Percentiles rank a stretch among this genome's conserved stretches.
These are phyloP conservation scores for Curvularia verruculosa DNA, from an alignment of 2,329 filamentous ascomycete species.

Conservation along the genomic window DNA sequence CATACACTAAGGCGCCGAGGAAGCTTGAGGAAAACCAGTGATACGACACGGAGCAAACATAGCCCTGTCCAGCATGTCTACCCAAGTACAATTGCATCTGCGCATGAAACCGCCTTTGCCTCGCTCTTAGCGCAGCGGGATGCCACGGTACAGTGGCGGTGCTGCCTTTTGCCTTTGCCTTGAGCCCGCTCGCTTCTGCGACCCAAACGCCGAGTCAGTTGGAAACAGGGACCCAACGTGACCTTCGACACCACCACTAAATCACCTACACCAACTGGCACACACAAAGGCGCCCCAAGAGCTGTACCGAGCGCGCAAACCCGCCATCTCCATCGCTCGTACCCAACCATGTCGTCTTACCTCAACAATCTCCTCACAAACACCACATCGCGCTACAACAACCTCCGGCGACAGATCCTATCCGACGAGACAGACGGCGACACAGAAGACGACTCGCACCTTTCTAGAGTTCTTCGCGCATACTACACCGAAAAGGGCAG, in stretches of 20 bases:
- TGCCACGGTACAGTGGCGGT: slow-evolving; percentile 1
- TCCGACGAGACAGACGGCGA: slow-evolving; percentile 63
- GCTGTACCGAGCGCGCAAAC: not conserved
- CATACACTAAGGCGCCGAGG: not conserved
- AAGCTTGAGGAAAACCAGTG: no score
- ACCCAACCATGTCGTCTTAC: slow-evolving; percentile 66
- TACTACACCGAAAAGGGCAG: slow-evolving; percentile 92
- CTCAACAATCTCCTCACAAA: slow-evolving; percentile 72
- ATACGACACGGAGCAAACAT: not conserved
- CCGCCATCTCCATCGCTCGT: not conserved
- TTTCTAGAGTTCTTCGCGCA: slow-evolving; percentile 87
- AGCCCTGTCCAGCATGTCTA: not conserved
- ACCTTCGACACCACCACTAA: slow-evolving; percentile 8
- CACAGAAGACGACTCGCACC: slow-evolving; percentile 86
- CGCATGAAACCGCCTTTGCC: not conserved
- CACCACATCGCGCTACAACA: slow-evolving; percentile 63
- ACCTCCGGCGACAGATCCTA: slow-evolving; percentile 68
- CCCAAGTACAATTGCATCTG: not conserved
- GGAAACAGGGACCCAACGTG: slow-evolving; percentile 19
- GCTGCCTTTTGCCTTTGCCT: slow-evolving; percentile 1
- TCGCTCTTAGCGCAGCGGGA: not conserved
- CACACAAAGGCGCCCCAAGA: slow-evolving; percentile 4
- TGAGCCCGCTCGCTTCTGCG: slow-evolving; percentile 14
- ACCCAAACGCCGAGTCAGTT: slow-evolving; percentile 21
- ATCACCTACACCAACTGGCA: slow-evolving; percentile 7